Evolutionary conservation across 805 yeast species (phyloP), one percentile per base, ranked within the genome.

Genomic region (Torulaspora gathmanii): DNA sequence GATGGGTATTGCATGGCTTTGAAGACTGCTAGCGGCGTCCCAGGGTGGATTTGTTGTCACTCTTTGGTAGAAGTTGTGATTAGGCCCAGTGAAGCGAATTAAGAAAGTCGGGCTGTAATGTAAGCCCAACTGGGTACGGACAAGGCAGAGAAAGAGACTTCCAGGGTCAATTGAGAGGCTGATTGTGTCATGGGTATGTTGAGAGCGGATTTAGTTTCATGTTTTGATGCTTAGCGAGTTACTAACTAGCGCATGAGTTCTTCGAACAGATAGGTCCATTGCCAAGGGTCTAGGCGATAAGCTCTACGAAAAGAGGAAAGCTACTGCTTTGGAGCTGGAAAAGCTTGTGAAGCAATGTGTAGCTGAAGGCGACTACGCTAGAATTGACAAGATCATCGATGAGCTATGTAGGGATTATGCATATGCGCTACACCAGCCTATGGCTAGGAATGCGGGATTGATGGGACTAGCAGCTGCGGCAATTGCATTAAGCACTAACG

Each of bases 391-490:
- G 22, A 75, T 79, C 47, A 85, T 91, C 34, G 82, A 78, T 47
- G 95, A 89, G 59, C 70, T 93, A 45, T 75, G 87, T 39, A 71
- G 82, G 33, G 89, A 84, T 54, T 84, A 78, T 59, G 88, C 91
- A 0, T 83, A 87, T 70, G 78, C 96, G 33, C 77, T 85, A 45
- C 86, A 90, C 71, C 82, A 86, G 67, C 80, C 96, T 41, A 74
- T 85, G 73, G 87, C 95, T 5, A 77, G 96, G 55, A 90, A 89
- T 72, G 99, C 99, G 13, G 97, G 98, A 0, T 73, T 91, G 33
- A 91, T 95, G 53, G 98, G 98, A 0, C 70, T 93, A 15, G 99
- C 98, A 4, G 95, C 96, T 10, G 93, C 89, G 3, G 89, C 96
- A 0, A 90, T 93, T 45, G 98, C 98, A 0, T 68, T 93, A 25